Evolutionary conservation across 106 monocot species (phyloP), one percentile per base, ranked within the genome.

Genomic region (Posidonia australis): DNA sequence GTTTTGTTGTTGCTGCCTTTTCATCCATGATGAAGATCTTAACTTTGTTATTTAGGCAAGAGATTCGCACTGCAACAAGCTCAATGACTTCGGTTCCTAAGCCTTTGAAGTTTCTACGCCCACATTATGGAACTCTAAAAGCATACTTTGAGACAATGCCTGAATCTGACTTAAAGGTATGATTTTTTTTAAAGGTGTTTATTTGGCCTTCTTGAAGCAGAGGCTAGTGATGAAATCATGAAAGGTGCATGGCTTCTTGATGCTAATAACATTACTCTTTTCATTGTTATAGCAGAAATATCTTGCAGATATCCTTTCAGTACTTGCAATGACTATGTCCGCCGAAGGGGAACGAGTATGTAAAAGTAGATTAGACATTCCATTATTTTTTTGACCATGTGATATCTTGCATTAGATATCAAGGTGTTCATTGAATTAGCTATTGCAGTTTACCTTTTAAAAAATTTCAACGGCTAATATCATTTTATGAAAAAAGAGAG

Each of bases 71-170:
- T 3, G 71, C 98, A 32, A 98, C 91, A 26, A 98, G 91, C 62
- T 91, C 98, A 21, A 98, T 98, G 91, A 98, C 98, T 3, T 91
- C 91, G 46, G 91, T 98, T 51, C 91, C 91, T 24, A 98, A 88
- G 66, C 87, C 91, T 69, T 67, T 98, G 32, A 98, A 98, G 66
- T 98, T 98, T 67, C 81, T 98, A 7, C 80, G 91, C 13, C 87
- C 91, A 0, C 98, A 98, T 60, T 98, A 88, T 83, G 83, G 80
- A 44, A 85, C 75, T 53, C 65, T 98, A 25, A 98, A 98, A 71
- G 69, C 74, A 11, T 98, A 79, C 55, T 98, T 83, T 69, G 98
- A 91, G 63, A 74, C 52, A 27, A 84, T 98, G 81, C 53, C 75
- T 3, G 85, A 91, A 13, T 85, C 91, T 44, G 87, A 88, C 9